Evolutionary conservation across 2,329 filamentous ascomycete species (phyloP), one percentile per base, ranked within the genome.

Genomic region (Cryphonectria naterciae): DNA sequence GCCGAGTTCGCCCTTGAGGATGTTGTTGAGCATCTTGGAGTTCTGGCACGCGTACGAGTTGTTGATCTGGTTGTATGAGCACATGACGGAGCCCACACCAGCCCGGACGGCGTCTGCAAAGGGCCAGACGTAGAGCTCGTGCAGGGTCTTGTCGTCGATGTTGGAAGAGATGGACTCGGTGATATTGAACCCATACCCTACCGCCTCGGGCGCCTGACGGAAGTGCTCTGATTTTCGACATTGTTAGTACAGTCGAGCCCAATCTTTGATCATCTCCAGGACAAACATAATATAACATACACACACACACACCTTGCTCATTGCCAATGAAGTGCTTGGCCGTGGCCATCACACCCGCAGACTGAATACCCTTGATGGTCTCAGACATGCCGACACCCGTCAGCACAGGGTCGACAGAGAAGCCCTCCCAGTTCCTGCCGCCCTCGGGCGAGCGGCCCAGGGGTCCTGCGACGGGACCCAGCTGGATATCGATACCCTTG

Each of bases 301-400:
- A 39, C 41, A 46, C 13, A 22, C n/a, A 28, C 52, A 28, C 3
- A 83, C 82, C 82, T 81, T 93, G 92, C 79, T 92, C 91, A 73
- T 93, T 92, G 68, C 81, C 83, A 73, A 92, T 89, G 77, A 83
- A 92, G 77, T 93, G 91, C 83, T 93, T 94, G 25, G 91, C 91
- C 79, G 90, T 93, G 73, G 93, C 92, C 82, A 95, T 90, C 61
- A 95, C 88, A 76, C 93, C 93, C 15, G 90, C 89, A 81, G 91
- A 89, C 78, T 97, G 93, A 64, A 94, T 94, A 70, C 93, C 93
- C 78, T 90, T 89, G 76, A 95, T 86, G 0, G 92, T 93, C 79
- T 94, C 88, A 52, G 87, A 87, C 75, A 95, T 93, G 73, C 88
- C 87, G 72, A 91, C 82, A 70, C 92, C 93, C 15, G 91, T 91